Evolutionary conservation across 192 early-diverging fungal genomes (phyloP).

Genomic region (Jimgerdemannia flammicorona): DNA sequence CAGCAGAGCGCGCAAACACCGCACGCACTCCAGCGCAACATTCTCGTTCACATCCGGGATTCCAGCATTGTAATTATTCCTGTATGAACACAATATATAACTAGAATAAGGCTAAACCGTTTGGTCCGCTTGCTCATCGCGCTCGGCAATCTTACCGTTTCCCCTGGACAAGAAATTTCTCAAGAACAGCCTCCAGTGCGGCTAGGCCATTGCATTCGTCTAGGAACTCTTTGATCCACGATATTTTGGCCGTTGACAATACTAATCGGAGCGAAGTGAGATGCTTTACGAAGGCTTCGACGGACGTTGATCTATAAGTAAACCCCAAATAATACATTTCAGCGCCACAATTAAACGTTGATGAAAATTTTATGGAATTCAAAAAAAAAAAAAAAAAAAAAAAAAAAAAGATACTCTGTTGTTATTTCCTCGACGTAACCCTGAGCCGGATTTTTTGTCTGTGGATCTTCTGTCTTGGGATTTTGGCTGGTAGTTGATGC

Average conservation of each 20-base stretch:
- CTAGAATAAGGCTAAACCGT: neutral
- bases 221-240: neutral
- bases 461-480: too few relatives aligned
- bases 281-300: neutral
- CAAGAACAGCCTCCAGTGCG: constrained; percentile 44
- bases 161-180: constrained; percentile 25
- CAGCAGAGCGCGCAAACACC: constrained; percentile 43
- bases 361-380: too few relatives aligned
- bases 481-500: too few relatives aligned
- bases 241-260: neutral
- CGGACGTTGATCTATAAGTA: neutral
- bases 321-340: too few relatives aligned
- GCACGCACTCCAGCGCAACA: constrained; percentile 44
- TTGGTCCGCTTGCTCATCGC: too few relatives aligned
- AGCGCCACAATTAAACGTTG: too few relatives aligned
- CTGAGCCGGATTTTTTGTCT: too few relatives aligned
- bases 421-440: too few relatives aligned
- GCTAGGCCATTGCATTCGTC: constrained; percentile 34
- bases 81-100: constrained; percentile 5
- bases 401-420: too few relatives aligned
- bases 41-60: constrained; percentile 35
- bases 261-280: neutral
- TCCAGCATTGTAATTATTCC: constrained; percentile 11
- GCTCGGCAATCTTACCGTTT: too few relatives aligned
- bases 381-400: too few relatives aligned